Base-by-base conservation (phyloP, 169 alveolate genomes). In the Babesia bovis region DNA sequence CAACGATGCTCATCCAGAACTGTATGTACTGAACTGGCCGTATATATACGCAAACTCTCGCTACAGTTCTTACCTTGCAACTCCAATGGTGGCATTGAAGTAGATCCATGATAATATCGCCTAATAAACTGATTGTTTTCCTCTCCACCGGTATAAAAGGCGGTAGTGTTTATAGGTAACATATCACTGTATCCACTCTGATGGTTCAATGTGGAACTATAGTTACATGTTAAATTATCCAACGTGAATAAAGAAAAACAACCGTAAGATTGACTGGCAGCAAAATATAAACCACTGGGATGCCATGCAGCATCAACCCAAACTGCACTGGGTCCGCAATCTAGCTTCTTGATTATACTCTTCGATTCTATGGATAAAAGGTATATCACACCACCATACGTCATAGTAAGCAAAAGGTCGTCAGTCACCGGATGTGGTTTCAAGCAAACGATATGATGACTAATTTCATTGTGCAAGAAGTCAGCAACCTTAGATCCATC, bases 301-400 rank as follows among this genome's bases (percentile, higher is more conserved):
- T 78, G 87, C 87, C 87, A 78, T 19, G 40, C 77, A 10, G 74
- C 70, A 28, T 78, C 87, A 25, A 78, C 40, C 87, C 87, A 78
- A 6, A 35, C 60, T 13, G 87, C 82, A 25, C 41, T 42, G 4
- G 76, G 50, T 23, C 83, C 87, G 61, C 79, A 66, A 21, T 53
- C 61, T 15, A 78, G 30, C 55, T 58, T 78, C 57, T 35, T 59
- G 13, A 78, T 30, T 5, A 78, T 32, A 0, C 59, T 7, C 23
- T 61, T n/a, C 9, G 28, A 32, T 17, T 25, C 55, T 12, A 78
- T 52, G 33, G 49, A 25, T 19, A 68, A 28, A 12, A 69, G 26
- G 42, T 38, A 55, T 6, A 78, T 68, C 6, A 35, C n/a, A 3
- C 83, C 82, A 23, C 60, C 75, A 21, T 78, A 70, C 4, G 77